Evolutionary conservation across 176 grass and related monocot species (phyloP).

Genomic region (Ananas comosus): DNA sequence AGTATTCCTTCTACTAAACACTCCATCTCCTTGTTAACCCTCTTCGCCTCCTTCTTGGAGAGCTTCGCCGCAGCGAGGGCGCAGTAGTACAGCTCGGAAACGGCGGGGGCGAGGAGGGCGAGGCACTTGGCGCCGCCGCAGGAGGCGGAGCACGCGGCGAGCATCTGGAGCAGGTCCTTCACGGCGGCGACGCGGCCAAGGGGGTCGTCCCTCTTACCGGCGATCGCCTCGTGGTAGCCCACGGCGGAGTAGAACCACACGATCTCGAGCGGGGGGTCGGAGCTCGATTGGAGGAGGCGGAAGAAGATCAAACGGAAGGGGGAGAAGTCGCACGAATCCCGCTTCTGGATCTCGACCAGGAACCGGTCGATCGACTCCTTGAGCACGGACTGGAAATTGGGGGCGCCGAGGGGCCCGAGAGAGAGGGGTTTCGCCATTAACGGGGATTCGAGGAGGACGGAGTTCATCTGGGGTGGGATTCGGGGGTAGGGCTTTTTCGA

Average conservation of each 20-base stretch:
- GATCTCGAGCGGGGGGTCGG: constrained; percentile 74
- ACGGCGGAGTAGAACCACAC: constrained; percentile 93
- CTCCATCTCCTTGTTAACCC: constrained; percentile 57
- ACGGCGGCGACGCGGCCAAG: constrained; percentile 27
- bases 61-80: constrained; percentile 23
- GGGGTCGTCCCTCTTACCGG: constrained; percentile 16
- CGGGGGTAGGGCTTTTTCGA: too few relatives aligned
- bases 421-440: constrained; percentile 44
- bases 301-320: constrained; percentile 74
- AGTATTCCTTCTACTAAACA: constrained; percentile 56
- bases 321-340: constrained; percentile 61
- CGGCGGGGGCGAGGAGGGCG: constrained; percentile 65
- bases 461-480: constrained; percentile 17
- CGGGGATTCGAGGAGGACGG: constrained; percentile 52
- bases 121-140: constrained; percentile 54
- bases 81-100: constrained; percentile 76
- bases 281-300: constrained; percentile 49
- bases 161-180: constrained; percentile 63
- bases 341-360: constrained; percentile 55
- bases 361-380: constrained; percentile 73
- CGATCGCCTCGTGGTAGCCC: constrained; percentile 61
- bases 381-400: constrained; percentile 64
- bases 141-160: constrained; percentile 52
- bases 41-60: constrained; percentile 29
- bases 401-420: constrained; percentile 36